Percentiles rank a stretch among this genome's conserved stretches.
Evolutionary conservation across 2,329 filamentous ascomycete species (phyloP).

Genomic region (Aspergillus sp.): DNA sequence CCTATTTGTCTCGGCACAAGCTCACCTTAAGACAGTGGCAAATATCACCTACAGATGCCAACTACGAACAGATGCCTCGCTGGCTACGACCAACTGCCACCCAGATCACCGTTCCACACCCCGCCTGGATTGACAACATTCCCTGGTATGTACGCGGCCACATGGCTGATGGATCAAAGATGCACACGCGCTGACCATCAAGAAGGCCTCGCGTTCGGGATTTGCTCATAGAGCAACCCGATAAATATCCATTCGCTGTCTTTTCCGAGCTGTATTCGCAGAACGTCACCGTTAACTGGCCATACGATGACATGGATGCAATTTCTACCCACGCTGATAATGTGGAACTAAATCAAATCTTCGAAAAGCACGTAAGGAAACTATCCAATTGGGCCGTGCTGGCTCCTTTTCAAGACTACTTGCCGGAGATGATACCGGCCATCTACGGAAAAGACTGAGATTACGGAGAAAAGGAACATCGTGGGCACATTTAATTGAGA

Average conservation of each 20-base stretch:
- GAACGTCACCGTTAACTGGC: constrained; percentile 1
- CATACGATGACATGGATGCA: not conserved
- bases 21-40: not conserved
- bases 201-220: constrained; percentile 4
- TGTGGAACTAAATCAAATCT: not conserved
- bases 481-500: no score
- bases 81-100: constrained; percentile 2
- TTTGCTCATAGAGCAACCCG: constrained; percentile 1
- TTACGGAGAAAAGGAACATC: no score
- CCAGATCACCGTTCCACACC: constrained; percentile 5
- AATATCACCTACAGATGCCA: not conserved
- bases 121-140: constrained; percentile 7
- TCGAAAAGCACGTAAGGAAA: not conserved
- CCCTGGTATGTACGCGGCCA: not conserved
- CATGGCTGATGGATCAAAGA: not conserved
- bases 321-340: not conserved
- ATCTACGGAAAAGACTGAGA: not conserved
- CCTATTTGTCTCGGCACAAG: not conserved
- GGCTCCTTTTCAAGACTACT: not conserved
- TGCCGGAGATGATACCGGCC: not conserved
- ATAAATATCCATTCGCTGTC: constrained; percentile 1
- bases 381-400: not conserved
- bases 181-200: not conserved
- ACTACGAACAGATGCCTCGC: not conserved
- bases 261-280: constrained; percentile 5